Evolutionary conservation across 75 land plant species (phyloP), one percentile per base, ranked within the genome.

Genomic region (Selaginella moellendorffii): DNA sequence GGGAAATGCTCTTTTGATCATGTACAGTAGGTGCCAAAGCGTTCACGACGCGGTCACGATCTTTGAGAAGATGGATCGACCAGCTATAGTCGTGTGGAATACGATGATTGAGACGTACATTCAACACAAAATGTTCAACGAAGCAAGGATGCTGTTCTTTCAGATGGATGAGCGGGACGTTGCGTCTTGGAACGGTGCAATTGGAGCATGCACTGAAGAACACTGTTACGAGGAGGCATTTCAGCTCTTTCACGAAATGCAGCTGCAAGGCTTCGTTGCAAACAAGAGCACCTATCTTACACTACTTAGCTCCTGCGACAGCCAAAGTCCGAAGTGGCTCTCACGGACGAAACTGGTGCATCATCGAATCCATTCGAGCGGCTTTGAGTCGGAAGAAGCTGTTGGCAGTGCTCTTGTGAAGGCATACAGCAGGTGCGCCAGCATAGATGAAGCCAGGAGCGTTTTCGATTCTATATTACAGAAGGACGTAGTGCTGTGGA

Each of bases 391-490:
- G n/a, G n/a, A n/a, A n/a, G n/a, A n/a, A n/a, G n/a, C n/a, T n/a
- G n/a, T n/a, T n/a, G n/a, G n/a, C n/a, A n/a, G n/a, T n/a, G n/a
- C 63, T 0, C 66, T 64, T 64, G 17, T 64, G 21, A 64, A 64
- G 21, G 51, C 51, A 58, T 64, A 64, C 23, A 24, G n/a, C 1
- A 64, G 51, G 66, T 64, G 66, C 22, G 66, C 59, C 1, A 61
- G 17, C 18, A 21, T 64, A 52, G n/a, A 30, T 0, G 66, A 64
- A 21, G 66, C 64, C n/a, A 21, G 66, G 21, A 20, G 24, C 0
- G 66, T 64, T 20, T 64, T 64, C 24, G 64, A 64, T n/a, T 8
- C 30, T 0, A 64, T 64, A 58, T 0, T 22, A 1, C 24, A 64
- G 14, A 53, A 9, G 51, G 59, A 64, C 22, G 64, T 59, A 9